Evolutionary conservation across 163 green algal genomes (phyloP).

Genomic region (Scenedesmus sp.): DNA sequence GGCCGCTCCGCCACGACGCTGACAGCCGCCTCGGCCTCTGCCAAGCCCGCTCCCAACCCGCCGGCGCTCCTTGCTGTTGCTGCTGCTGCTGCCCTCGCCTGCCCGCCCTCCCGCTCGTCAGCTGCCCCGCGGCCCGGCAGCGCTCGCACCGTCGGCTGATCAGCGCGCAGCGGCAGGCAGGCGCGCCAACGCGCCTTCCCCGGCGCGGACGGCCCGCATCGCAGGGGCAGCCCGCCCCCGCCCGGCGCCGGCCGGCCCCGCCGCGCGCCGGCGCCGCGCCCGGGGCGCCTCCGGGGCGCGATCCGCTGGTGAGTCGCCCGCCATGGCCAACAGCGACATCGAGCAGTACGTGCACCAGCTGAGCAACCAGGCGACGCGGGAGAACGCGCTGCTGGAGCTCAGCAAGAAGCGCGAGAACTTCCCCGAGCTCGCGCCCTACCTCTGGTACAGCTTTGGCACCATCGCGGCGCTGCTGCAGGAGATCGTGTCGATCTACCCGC

Average conservation of each 20-base stretch:
- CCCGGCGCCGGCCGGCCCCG: background rate
- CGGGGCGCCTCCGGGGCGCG: too few species aligned
- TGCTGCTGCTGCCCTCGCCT: too few species aligned
- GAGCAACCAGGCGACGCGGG: constrained; percentile 75
- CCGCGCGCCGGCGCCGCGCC: background rate
- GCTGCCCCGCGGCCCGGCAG: too few species aligned
- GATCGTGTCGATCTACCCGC: constrained; percentile 98
- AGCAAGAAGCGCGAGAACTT: constrained; percentile 96
- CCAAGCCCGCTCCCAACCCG: too few species aligned
- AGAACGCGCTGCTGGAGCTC: constrained; percentile 97
- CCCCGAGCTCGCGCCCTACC: constrained; percentile 93
- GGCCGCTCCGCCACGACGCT: too few species aligned
- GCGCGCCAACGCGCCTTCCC: too few species aligned
- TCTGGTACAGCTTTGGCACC: constrained; percentile 98
- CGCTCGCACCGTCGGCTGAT: background rate
- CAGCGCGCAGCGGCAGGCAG: background rate
- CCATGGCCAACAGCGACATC: constrained; percentile 55
- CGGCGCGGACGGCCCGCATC: background rate
- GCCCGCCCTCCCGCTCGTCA: too few species aligned
- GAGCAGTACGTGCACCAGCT: constrained; percentile 67
- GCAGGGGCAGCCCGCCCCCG: background rate
- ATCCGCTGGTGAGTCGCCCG: too few species aligned
- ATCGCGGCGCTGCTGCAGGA: constrained; percentile 97
- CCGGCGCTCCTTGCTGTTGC: too few species aligned
- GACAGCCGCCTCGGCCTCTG: too few species aligned